Evolutionary conservation across 768 basidiomycete genomes (phyloP).

Genomic region (Chalciporus pseudorubinellus): DNA sequence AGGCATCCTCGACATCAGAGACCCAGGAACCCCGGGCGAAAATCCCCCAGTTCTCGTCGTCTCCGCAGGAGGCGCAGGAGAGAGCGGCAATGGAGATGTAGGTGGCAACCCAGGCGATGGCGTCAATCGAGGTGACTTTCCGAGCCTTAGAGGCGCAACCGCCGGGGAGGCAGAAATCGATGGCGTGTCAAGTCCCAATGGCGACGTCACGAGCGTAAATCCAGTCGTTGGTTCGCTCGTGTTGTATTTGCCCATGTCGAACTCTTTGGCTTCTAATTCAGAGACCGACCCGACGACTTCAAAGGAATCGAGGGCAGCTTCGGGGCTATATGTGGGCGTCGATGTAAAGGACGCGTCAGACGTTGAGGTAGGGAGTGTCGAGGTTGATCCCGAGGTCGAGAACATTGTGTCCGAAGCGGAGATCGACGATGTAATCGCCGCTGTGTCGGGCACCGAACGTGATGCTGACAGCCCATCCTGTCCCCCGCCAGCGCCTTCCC

Average conservation of each 20-base stretch:
- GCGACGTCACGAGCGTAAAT: conserved; percentile 27
- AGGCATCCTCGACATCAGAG: conserved; percentile 9
- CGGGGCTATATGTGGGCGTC: conserved; percentile 12
- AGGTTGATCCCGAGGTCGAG: conserved; percentile 12
- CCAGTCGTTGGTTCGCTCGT: not conserved
- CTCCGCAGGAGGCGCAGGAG: not conserved
- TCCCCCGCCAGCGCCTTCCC: conserved; percentile 10
- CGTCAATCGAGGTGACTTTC: conserved; percentile 25
- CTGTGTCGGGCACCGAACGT: conserved; percentile 7
- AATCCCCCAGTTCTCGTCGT: conserved; percentile 1
- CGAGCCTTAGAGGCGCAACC: conserved; percentile 26
- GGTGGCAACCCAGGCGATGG: conserved; percentile 16
- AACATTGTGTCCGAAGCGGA: conserved; percentile 5
- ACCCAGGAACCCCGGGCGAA: conserved; percentile 9
- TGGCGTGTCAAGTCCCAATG: conserved; percentile 13
- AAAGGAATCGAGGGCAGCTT: conserved; percentile 5
- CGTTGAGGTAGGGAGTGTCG: conserved; percentile 9
- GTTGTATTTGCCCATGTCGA: conserved; percentile 16
- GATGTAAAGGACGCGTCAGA: conserved; percentile 17
- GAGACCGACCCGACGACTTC: conserved; percentile 22
- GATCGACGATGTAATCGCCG: not conserved
- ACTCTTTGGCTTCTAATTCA: conserved; percentile 19
- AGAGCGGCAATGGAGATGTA: conserved; percentile 15
- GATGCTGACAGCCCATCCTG: not conserved
- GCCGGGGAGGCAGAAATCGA: conserved; percentile 4